Evolutionary conservation across 495 filamentous ascomycete species (phyloP), one percentile per base, ranked within the genome.

Genomic region (Lentithecium fluviatile): DNA sequence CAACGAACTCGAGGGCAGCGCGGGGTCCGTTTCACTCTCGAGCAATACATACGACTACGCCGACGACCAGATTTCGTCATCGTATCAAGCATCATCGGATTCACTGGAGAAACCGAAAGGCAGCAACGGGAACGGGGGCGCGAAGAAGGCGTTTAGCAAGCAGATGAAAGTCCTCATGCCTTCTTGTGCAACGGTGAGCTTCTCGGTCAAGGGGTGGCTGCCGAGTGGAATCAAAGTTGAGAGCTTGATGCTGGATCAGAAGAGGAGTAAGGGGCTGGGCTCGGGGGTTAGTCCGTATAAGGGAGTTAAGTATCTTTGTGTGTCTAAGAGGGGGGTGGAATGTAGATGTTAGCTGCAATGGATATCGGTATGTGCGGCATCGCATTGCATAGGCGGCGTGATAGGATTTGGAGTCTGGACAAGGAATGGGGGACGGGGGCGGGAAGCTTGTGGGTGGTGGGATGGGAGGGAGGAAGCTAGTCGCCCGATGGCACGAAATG

Each of bases 261-360:
- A 89, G 66, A 91, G 85, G 76, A 95, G 90, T 74, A 81, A 86
- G 26, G 94, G 94, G 2, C 62, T 99, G 11, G 91, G 90, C 0
- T 89, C 95, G 65, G 84, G 87, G 11, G 83, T 97, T 43, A 92
- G 89, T 73, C 94, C 95, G 40, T 99, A 95, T 73, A 99, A 97
- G 77, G 95, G 94, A 12, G 94, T 97, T 46, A 99, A 97, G 75
- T 99, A 99, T 74, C 71, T 97, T 56, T 95, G 91, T 64, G 84
- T 94, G 26, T 96, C 91, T 74, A 85, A 83, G 62, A 84, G 83
- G 43, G 95, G 95, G 2, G 80, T 99, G 40, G 94, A 97, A 75
- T 80, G 86, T 62, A 75, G 88, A 86, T 74, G 60, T 49, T 63
- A 57, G 40, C 3, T 32, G 29, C 10, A n/a, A n/a, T 32, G 10